phyloP scores from a whole-genome alignment of 2,329 filamentous ascomycete genomes.

The Exophiala oligosperma region DNA sequence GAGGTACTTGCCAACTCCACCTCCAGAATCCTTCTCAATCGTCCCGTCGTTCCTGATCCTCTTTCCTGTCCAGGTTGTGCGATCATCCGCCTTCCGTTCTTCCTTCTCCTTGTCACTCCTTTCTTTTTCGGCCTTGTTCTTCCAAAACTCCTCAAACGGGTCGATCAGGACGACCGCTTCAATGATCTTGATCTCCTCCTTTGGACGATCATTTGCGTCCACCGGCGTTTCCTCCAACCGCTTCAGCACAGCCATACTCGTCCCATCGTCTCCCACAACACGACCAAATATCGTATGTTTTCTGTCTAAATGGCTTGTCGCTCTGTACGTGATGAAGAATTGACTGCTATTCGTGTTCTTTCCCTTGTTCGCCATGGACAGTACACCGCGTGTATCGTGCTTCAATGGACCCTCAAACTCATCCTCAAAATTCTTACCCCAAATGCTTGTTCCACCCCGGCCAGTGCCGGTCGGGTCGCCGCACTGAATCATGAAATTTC shows the following conservation, averaged over 20 bases:
- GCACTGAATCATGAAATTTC: conserved; percentile 96
- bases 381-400: conserved; percentile 76
- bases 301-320: conserved; percentile 79
- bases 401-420: conserved; percentile 86
- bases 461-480: conserved; percentile 93
- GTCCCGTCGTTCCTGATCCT: conserved; percentile 70
- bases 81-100: conserved; percentile 52
- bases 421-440: conserved; percentile 92
- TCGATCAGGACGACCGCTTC: conserved; percentile 87
- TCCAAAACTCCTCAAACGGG: conserved; percentile 90
- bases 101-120: conserved; percentile 45
- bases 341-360: conserved; percentile 97
- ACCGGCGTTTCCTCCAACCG: conserved; percentile 76
- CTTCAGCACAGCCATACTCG: conserved; percentile 61
- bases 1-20: conserved; percentile 79
- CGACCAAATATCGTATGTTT: conserved; percentile 97
- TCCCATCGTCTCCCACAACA: conserved; percentile 66
- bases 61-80: conserved; percentile 95
- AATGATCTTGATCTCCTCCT: conserved; percentile 75
- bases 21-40: conserved; percentile 49
- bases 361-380: conserved; percentile 98
- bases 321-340: conserved; percentile 90
- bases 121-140: conserved; percentile 68
- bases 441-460: conserved; percentile 83
- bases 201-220: conserved; percentile 73